A percentile compares a stretch with the other conserved stretches of the same genome.
Evolutionary conservation across 352 stramenopile genomes (phyloP).

Genomic region (Thraustochytrium striatum): DNA sequence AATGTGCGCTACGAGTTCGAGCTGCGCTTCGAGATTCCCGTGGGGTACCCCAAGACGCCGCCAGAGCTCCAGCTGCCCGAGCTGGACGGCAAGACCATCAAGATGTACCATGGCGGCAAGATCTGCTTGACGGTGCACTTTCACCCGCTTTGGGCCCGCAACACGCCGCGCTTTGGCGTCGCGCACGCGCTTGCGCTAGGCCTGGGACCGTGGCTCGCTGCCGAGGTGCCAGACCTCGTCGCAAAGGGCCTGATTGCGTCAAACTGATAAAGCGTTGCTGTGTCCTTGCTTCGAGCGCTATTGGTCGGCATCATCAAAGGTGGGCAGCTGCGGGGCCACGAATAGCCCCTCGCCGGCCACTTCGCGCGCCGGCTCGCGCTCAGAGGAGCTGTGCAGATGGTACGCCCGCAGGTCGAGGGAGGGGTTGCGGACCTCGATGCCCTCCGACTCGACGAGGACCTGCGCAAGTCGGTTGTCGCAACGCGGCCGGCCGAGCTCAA

Average conservation of each 20-base stretch:
- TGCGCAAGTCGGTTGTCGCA: constrained; percentile 34
- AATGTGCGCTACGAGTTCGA: constrained; percentile 72
- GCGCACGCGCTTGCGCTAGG: constrained; percentile 74
- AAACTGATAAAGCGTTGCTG: neutral
- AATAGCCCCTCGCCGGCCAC: neutral
- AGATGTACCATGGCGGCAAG: constrained; percentile 81
- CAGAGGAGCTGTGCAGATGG: neutral
- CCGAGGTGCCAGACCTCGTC: constrained; percentile 74
- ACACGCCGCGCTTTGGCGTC: constrained; percentile 75
- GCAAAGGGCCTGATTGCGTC: constrained; percentile 17
- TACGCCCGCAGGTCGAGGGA: neutral
- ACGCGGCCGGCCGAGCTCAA: constrained; percentile 9
- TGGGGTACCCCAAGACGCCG: constrained; percentile 40
- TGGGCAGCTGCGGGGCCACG: neutral
- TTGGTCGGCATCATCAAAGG: no score
- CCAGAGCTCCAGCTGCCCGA: constrained; percentile 62
- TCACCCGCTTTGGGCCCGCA: constrained; percentile 78
- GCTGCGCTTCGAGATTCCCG: constrained; percentile 52
- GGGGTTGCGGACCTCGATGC: neutral
- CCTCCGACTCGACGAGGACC: neutral
- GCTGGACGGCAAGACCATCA: constrained; percentile 78
- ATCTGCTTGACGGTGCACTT: constrained; percentile 82
- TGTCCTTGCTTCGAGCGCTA: neutral
- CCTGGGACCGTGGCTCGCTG: constrained; percentile 73
- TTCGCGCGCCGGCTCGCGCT: neutral